Evolutionary conservation across 1,284 basidiomycete species (phyloP).

Genomic region (Grifola frondosa): DNA sequence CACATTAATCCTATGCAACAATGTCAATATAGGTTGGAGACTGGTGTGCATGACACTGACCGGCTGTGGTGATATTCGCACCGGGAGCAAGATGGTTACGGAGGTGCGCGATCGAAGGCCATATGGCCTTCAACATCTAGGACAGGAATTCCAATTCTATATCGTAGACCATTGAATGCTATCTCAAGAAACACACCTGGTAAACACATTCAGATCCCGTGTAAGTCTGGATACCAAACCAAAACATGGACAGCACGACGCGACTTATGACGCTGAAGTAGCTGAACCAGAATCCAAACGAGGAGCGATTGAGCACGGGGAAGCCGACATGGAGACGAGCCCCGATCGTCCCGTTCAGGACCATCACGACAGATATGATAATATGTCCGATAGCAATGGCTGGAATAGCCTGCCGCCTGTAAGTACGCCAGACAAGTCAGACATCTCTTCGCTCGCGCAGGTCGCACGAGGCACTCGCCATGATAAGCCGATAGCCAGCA

Average conservation of each 20-base stretch:
- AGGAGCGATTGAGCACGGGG: constrained; percentile 71
- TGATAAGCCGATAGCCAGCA: constrained; percentile 65
- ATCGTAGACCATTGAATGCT: neutral
- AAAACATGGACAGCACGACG: constrained; percentile 74
- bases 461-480: constrained; percentile 39
- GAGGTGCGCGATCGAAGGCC: constrained; percentile 65
- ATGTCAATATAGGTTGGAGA: constrained; percentile 1
- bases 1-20: constrained; percentile 55
- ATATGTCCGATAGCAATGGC: constrained; percentile 64
- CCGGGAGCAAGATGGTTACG: constrained; percentile 61
- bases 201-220: constrained; percentile 65
- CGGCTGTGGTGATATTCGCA: constrained; percentile 64
- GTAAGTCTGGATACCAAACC: constrained; percentile 65
- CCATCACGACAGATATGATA: constrained; percentile 57
- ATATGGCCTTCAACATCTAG: constrained; percentile 75
- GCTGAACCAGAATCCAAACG: constrained; percentile 80
- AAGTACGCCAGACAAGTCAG: neutral
- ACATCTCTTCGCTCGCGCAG: neutral
- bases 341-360: constrained; percentile 71
- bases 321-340: constrained; percentile 71
- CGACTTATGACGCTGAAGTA: constrained; percentile 77
- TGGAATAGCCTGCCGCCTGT: constrained; percentile 57
- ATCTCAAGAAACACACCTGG: constrained; percentile 35
- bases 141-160: neutral
- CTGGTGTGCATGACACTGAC: constrained; percentile 32